These are phyloP conservation scores for Blastocystis sp. DNA, from an alignment of 352 stramenopile genomes.

Conservation along the genomic window DNA sequence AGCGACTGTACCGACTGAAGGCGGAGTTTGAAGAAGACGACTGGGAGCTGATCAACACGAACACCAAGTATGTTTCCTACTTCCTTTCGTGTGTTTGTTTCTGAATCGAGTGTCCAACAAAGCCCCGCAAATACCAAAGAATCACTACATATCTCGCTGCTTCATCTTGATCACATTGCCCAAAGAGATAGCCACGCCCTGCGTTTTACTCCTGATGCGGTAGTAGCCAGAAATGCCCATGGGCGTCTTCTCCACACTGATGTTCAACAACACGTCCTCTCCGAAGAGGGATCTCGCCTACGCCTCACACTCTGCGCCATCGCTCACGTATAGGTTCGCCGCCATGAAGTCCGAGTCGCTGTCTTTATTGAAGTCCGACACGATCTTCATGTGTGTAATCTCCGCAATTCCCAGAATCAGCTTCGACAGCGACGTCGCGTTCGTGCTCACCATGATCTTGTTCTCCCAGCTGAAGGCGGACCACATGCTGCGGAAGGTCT, in stretches of 20 bases:
- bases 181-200: constrained; percentile 98
- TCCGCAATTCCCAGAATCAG: constrained; percentile 97
- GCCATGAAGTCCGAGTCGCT: constrained; percentile 89
- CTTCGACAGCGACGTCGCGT: constrained; percentile 93
- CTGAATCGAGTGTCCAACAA: neutral
- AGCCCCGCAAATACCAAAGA: neutral
- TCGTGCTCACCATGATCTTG: constrained; percentile 95
- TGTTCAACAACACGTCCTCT: constrained; percentile 98
- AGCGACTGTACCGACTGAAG: constrained; percentile 19
- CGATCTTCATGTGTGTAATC: constrained; percentile 98
- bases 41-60: constrained; percentile 52
- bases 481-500: constrained; percentile 99
- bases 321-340: constrained; percentile 86
- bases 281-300: constrained; percentile 87
- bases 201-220: constrained; percentile 98
- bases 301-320: constrained; percentile 81
- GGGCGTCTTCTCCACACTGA: constrained; percentile 94
- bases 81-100: neutral
- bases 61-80: constrained; percentile 48
- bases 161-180: constrained; percentile 92
- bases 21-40: constrained; percentile 21
- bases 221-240: constrained; percentile 77
- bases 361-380: constrained; percentile 86
- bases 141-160: constrained; percentile 75
- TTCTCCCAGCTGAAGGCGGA: constrained; percentile 99